Conservation (phyloP, 2,329 filamentous ascomycete genomes). For the Corynespora cassiicola region DNA sequence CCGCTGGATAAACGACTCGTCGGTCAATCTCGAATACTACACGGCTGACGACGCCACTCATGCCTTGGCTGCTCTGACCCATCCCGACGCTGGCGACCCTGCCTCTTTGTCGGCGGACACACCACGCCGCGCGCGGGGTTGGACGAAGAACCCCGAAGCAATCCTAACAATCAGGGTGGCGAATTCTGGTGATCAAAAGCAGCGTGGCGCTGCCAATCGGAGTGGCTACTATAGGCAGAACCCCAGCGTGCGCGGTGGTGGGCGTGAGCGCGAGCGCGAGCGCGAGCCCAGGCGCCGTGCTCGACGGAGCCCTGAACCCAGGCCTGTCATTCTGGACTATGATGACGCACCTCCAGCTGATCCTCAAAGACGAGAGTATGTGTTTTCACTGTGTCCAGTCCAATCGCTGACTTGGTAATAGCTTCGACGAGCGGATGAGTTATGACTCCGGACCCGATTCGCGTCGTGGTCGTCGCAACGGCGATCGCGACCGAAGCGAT, state of each 20-base stretch:
- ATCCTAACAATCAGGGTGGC: constrained; percentile 77
- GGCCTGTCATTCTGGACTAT: constrained; percentile 35
- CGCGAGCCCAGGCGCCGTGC: constrained; percentile 62
- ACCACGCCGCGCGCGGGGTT: constrained; percentile 71
- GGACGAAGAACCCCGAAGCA: constrained; percentile 72
- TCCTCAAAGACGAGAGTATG: constrained; percentile 29
- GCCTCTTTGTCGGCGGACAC: constrained; percentile 60
- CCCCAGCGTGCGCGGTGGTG: constrained; percentile 77
- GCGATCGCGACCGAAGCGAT: constrained; percentile 1
- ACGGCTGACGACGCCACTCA: constrained; percentile 59
- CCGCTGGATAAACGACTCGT: constrained; percentile 95
- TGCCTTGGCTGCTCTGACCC: constrained; percentile 60
- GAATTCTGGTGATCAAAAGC: constrained; percentile 78
- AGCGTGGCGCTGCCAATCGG: constrained; percentile 75
- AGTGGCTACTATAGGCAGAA: constrained; percentile 94
- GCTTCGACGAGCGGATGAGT: constrained; percentile 81
- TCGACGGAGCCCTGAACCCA: constrained; percentile 56
- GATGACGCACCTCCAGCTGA: constrained; percentile 28
- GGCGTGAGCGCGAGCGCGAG: constrained; percentile 53
- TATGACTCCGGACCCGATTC: constrained; percentile 63
- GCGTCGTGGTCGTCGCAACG: constrained; percentile 30
- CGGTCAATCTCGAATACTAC: constrained; percentile 83
- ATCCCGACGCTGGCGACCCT: constrained; percentile 52
- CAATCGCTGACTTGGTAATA: constrained; percentile 32
- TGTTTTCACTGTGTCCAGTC: neutral